Base-by-base conservation (phyloP, 371 early-diverging fungal species). In the Blyttiomyces sp. region DNA sequence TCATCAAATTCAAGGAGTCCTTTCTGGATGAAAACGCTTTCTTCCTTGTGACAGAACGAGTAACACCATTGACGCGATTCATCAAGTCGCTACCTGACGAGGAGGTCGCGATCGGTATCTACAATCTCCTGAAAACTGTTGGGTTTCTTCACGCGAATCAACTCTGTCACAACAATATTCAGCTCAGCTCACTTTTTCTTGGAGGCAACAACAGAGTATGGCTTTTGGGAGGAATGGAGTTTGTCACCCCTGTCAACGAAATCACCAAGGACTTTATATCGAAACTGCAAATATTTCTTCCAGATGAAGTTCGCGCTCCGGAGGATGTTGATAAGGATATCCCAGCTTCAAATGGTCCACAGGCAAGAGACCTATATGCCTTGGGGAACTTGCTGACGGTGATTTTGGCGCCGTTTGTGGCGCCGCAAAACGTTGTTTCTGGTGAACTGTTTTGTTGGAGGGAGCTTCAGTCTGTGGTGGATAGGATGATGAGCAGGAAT, bases 141-240 rank as follows among this genome's bases (percentile, higher is more conserved):
- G 56, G 35, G n/a, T 74, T 74, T 50, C 39, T 74, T 36, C 74
- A 74, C 56, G 17, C 23, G 11, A 39, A 68, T 42, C 35, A 49
- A n/a, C 55, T 74, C 5, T 61, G 61, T 19, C 74, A 74, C 57
- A 74, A 74, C 68, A 70, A 64, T 49, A 39, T 74, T 23, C 59
- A 57, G 30, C n/a, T 68, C 7, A 58, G 61, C 16, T 64, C 68
- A 13, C 36, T 74, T n/a, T 74, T 54, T 35, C 48, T 74, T 4
- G 57, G 63, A 4, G 61, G 55, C 23, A 6, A 43, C 57, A 68
- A 63, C 7, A 31, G 69, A 2, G 5, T 44, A 45, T 74, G 70
- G 71, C 63, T 74, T 21, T 33, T 74, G 2, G 74, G 68, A 1
- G 68, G 68, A 6, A 51, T 74, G 50, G 70, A 74, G 56, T 61